Conservation (phyloP, 1,284 basidiomycete species). For the Rhizopogon hawkerae region DNA sequence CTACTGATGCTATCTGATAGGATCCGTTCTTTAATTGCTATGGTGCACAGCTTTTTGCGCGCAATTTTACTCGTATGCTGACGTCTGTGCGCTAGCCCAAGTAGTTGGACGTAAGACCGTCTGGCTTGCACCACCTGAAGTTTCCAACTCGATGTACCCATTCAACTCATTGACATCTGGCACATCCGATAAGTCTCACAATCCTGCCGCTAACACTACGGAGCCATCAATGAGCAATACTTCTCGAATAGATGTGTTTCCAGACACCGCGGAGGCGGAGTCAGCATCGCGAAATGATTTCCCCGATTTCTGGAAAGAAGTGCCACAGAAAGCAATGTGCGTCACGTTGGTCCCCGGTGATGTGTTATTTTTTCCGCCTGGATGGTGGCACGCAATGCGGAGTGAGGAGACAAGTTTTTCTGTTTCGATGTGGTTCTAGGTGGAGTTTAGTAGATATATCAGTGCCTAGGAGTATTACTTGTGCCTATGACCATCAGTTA, state of each 20-base stretch:
- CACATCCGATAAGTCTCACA: constrained; percentile 20
- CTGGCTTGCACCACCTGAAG: constrained; percentile 80
- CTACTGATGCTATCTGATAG: constrained; percentile 31
- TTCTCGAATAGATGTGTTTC: constrained; percentile 61
- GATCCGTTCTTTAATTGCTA: constrained; percentile 94
- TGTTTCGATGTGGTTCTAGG: constrained; percentile 73
- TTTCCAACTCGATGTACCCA: constrained; percentile 22
- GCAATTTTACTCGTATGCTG: constrained; percentile 9
- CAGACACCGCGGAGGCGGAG: constrained; percentile 20
- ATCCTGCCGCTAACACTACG: constrained; percentile 32
- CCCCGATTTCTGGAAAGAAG: constrained; percentile 48
- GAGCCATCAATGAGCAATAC: constrained; percentile 54
- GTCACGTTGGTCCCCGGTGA: constrained; percentile 74
- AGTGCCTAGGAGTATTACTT: no score
- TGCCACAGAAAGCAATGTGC: constrained; percentile 57
- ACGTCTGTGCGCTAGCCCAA: constrained; percentile 52
- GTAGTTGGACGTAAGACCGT: constrained; percentile 82
- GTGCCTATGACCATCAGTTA: no score
- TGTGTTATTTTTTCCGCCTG: constrained; percentile 77
- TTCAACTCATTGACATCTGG: constrained; percentile 7
- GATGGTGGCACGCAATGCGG: constrained; percentile 92
- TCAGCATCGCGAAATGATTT: constrained; percentile 22
- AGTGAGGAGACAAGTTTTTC: constrained; percentile 72
- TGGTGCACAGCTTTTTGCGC: constrained; percentile 35
- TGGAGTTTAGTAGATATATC: constrained; percentile 8